Conservation (phyloP, 306 rosid species). For the Citrullus mucosospermus region DNA sequence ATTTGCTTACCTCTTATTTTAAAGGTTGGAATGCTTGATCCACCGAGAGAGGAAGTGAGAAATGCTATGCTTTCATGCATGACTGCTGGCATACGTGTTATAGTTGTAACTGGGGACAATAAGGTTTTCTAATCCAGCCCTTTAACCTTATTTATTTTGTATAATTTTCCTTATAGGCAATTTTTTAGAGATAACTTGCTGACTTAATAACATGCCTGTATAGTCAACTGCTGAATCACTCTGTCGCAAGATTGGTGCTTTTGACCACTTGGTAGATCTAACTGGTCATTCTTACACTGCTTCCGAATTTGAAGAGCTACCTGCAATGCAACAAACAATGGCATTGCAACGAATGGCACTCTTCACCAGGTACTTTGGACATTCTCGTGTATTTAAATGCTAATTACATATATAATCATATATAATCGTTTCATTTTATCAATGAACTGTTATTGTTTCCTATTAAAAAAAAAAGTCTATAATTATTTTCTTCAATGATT, state of each 20-base stretch:
- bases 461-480: background rate
- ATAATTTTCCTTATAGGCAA: conserved; percentile 2
- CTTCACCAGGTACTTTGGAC: conserved; percentile 54
- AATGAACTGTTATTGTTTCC: too few species aligned
- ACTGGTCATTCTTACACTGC: conserved; percentile 83
- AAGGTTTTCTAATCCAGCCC: conserved; percentile 40
- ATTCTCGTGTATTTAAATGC: background rate
- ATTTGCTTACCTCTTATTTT: background rate
- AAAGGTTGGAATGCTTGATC: conserved; percentile 98
- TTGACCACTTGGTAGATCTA: conserved; percentile 68
- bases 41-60: conserved; percentile 97
- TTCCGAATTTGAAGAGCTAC: conserved; percentile 87
- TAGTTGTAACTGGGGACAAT: conserved; percentile 98
- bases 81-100: conserved; percentile 98
- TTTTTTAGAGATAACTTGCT: conserved; percentile 8
- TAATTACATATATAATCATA: background rate
- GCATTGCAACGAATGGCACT: conserved; percentile 94
- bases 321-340: conserved; percentile 68
- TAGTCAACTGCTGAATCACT: conserved; percentile 98
- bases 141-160: conserved; percentile 3
- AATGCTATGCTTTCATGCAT: conserved; percentile 88
- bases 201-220: conserved; percentile 15
- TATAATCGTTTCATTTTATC: too few species aligned
- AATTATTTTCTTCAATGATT: background rate
- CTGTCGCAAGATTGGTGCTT: conserved; percentile 93